phyloP scores from a whole-genome alignment of 805 yeast species.

The Candida peoriensis region DNA sequence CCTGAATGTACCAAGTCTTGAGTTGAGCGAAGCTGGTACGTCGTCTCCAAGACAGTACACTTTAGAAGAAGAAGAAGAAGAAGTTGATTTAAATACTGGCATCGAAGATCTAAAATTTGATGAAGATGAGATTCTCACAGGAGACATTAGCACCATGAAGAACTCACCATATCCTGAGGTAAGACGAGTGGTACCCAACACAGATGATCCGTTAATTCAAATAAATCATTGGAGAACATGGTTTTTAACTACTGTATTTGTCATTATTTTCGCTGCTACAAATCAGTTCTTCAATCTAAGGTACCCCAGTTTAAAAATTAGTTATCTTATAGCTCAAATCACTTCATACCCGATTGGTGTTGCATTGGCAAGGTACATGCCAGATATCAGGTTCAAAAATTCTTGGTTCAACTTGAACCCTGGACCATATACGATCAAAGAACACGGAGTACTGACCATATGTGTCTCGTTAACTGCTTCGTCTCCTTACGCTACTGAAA shows the following conservation, averaged over 20 bases:
- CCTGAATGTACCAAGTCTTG: too few species aligned
- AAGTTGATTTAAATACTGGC: too few species aligned
- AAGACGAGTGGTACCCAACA: slow-evolving; percentile 49
- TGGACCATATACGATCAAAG: slow-evolving; percentile 53
- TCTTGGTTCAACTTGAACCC: slow-evolving; percentile 38
- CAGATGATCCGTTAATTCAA: slow-evolving; percentile 43
- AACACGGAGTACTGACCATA: slow-evolving; percentile 52
- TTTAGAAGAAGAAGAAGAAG: not conserved
- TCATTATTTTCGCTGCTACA: slow-evolving; percentile 50
- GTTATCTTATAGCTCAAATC: slow-evolving; percentile 47
- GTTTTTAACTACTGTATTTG: slow-evolving; percentile 43
- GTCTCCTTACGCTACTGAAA: slow-evolving; percentile 54
- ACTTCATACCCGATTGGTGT: slow-evolving; percentile 51
- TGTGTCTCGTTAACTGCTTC: slow-evolving; percentile 44
- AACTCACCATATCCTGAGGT: slow-evolving; percentile 63
- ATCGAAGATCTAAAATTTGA: too few species aligned
- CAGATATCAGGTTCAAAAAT: slow-evolving; percentile 28
- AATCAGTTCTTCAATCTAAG: slow-evolving; percentile 51
- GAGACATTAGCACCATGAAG: slow-evolving; percentile 22
- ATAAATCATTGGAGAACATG: slow-evolving; percentile 53
- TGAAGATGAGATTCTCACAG: slow-evolving; percentile 2
- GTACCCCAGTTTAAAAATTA: slow-evolving; percentile 42
- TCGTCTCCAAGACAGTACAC: too few species aligned
- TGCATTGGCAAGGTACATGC: slow-evolving; percentile 27
- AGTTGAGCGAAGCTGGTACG: too few species aligned